Evolutionary conservation across 108 stramenopile genomes (phyloP).

Genomic region (Pseudonitzschia multiseries): DNA sequence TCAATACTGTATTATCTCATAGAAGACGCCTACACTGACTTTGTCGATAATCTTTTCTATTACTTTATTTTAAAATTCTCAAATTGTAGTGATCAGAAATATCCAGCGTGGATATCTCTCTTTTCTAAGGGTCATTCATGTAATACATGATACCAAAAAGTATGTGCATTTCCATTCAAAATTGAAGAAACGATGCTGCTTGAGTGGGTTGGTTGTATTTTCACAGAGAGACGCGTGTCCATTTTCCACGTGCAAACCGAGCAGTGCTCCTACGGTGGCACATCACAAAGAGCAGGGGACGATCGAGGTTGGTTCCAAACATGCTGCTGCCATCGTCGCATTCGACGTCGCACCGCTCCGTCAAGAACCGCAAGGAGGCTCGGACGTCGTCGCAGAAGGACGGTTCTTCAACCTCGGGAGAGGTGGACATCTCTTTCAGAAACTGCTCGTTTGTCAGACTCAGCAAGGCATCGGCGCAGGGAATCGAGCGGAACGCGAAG

Average conservation of each 20-base stretch:
- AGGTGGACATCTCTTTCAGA: constrained; percentile 64
- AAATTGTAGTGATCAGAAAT: too few species aligned
- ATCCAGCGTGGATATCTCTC: too few species aligned
- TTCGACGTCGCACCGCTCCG: background rate
- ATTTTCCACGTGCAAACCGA: background rate
- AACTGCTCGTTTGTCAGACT: constrained; percentile 53
- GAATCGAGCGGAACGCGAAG: constrained; percentile 47
- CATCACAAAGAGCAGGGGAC: constrained; percentile 15
- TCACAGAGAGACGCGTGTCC: background rate
- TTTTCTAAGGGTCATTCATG: too few species aligned
- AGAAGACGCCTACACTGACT: too few species aligned
- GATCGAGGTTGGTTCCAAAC: constrained; percentile 16
- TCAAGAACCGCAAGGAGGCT: constrained; percentile 26
- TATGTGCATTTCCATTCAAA: too few species aligned
- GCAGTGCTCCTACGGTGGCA: background rate
- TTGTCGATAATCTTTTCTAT: too few species aligned
- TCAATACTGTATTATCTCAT: too few species aligned
- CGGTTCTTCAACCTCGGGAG: constrained; percentile 70
- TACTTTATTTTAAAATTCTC: too few species aligned
- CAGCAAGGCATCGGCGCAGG: constrained; percentile 46
- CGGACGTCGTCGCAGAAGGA: constrained; percentile 67
- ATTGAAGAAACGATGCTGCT: too few species aligned
- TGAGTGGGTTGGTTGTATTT: too few species aligned
- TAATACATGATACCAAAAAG: too few species aligned
- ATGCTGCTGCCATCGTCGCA: background rate